phyloP scores from a whole-genome alignment of 139 green algal genomes.

The Chlorella sorokiniana region DNA sequence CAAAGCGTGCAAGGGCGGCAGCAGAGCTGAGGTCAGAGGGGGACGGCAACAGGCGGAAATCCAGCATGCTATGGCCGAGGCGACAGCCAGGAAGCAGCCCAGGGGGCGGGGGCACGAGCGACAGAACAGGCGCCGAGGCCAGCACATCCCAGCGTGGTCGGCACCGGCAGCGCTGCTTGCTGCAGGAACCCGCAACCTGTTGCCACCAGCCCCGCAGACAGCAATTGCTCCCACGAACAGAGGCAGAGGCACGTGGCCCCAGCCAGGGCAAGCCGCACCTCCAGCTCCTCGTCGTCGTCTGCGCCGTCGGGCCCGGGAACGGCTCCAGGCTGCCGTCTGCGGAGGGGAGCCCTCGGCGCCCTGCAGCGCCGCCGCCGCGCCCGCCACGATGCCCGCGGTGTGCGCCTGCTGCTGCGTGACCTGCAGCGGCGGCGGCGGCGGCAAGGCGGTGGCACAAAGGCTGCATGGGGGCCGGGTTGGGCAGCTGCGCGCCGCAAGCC shows the following conservation, averaged over 20 bases:
- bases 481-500: too few species aligned
- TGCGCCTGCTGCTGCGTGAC: conserved; percentile 27
- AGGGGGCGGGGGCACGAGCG: too few species aligned
- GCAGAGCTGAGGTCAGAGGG: not conserved
- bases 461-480: too few species aligned
- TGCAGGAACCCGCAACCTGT: not conserved
- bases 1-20: not conserved
- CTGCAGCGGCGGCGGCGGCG: conserved; percentile 5
- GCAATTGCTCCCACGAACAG: too few species aligned
- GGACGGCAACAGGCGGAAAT: too few species aligned
- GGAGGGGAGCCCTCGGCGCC: not conserved
- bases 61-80: too few species aligned
- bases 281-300: conserved; percentile 27
- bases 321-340: not conserved
- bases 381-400: conserved; percentile 23
- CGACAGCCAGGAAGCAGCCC: too few species aligned
- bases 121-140: too few species aligned
- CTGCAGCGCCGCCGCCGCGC: not conserved
- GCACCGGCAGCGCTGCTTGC: not conserved
- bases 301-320: not conserved
- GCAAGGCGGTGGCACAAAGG: too few species aligned
- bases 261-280: conserved; percentile 17
- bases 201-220: too few species aligned
- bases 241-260: not conserved
- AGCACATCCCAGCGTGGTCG: too few species aligned